Base-by-base conservation (phyloP, 495 filamentous ascomycete genomes). In the Neurospora sp. region DNA sequence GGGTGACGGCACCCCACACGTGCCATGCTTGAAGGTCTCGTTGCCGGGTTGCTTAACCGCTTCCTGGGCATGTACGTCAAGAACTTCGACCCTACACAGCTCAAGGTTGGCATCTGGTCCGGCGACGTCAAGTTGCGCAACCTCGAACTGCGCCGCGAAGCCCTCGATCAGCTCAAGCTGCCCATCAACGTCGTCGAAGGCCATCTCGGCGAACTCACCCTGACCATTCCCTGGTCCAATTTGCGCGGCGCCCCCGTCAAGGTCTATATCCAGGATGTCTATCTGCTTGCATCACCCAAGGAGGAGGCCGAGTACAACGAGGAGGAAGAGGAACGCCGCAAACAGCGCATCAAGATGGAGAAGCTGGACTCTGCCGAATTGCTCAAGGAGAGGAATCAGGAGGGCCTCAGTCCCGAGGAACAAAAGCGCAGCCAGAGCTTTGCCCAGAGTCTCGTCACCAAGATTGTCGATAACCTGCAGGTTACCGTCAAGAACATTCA, bases 51-150 rank as follows among this genome's bases (percentile, higher is more conserved):
- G 84, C 90, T 99, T 78, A 99, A 99, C 84, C 93, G 96, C 83
- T 97, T 98, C 83, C 83, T 99, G 89, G 96, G 96, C 84, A 97
- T 98, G 90, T 98, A 98, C 84, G 94, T 99, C 80, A 94, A 96
- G 86, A 99, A 99, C 81, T 98, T 99, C 79, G 95, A 99, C 81
- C 91, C 94, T 22, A 92, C 90, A 75, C 96, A 99, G 84, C 87
- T 99, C 68, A 98, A 98, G 78, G 93, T 98, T 72, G 96, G 96
- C 71, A 98, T 98, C 75, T 99, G 95, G 96, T 95, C 92, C 8
- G 96, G 96, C 71, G 95, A 99, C 83, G 95, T 98, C 78, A 94
- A 94, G 82, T 87, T 99, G 38, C 90, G 90, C 42, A 90, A 98
- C 74, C 90, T 99, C 45, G 93, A 99, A 82, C 87, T 99, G 40